A percentile compares a stretch with the other conserved stretches of the same genome.
phyloP scores from a whole-genome alignment of 2,329 filamentous ascomycete genomes.

The Fusarium algeriense region DNA sequence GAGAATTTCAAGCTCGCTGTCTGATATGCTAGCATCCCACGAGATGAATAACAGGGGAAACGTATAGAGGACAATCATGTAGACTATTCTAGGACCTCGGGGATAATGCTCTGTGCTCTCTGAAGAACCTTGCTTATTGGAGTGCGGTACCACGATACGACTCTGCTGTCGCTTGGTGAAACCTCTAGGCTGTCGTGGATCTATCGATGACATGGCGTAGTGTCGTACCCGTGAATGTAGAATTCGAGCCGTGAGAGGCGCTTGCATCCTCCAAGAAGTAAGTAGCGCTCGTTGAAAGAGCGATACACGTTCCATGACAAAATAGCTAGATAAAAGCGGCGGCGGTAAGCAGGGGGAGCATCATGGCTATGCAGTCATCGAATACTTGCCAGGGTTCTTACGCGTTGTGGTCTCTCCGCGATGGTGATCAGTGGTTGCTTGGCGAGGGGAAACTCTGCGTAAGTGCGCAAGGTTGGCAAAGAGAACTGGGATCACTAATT shows the following conservation, averaged over 20 bases:
- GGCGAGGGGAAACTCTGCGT: not conserved
- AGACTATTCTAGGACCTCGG: not conserved
- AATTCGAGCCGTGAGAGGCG: too few relatives aligned
- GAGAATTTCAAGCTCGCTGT: not conserved
- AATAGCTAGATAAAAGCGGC: rapidly evolving
- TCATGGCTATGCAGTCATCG: too few relatives aligned
- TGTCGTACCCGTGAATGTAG: not conserved
- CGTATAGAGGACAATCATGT: not conserved
- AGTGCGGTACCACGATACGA: not conserved
- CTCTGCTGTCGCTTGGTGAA: not conserved
- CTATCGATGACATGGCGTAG: not conserved
- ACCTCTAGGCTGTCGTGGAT: not conserved
- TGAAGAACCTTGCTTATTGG: too few relatives aligned
- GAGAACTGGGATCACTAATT: too few relatives aligned
- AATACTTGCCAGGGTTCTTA: too few relatives aligned
- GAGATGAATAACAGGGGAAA: not conserved
- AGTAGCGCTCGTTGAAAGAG: too few relatives aligned
- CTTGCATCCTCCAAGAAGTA: too few relatives aligned
- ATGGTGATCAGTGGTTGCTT: not conserved
- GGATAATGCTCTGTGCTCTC: not conserved
- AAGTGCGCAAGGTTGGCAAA: not conserved
- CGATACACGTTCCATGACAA: not conserved
- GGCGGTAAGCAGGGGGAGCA: too few relatives aligned
- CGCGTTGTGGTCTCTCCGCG: too few relatives aligned
- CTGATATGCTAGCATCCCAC: too few relatives aligned